These are phyloP conservation scores for Aspergillus niger DNA, from an alignment of 2,329 filamentous ascomycete genomes.

Conservation along the genomic window DNA sequence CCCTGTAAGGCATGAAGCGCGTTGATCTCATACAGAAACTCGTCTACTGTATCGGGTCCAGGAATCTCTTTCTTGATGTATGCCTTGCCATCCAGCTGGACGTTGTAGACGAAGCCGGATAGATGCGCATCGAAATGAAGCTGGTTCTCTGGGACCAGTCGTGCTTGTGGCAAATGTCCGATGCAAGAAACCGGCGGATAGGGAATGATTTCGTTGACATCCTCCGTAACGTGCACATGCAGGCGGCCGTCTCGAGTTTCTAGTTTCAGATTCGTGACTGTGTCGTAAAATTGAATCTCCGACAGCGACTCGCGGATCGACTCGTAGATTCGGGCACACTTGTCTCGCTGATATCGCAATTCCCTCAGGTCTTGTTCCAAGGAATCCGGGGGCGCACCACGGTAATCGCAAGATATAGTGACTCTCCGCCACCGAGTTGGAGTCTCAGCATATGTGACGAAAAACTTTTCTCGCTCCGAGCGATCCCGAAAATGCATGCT, in stretches of 20 bases:
- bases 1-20: constrained; percentile 77
- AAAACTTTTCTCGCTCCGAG: constrained; percentile 94
- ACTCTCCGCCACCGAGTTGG: constrained; percentile 81
- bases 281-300: constrained; percentile 96
- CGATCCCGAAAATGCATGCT: constrained; percentile 98
- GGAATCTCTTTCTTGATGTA: constrained; percentile 99
- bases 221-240: constrained; percentile 97
- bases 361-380: constrained; percentile 79
- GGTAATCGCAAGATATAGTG: constrained; percentile 92
- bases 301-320: constrained; percentile 85
- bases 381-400: constrained; percentile 74
- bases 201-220: constrained; percentile 89
- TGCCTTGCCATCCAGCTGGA: constrained; percentile 65
- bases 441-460: constrained; percentile 86
- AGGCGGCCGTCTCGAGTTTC: constrained; percentile 84
- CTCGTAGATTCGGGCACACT: constrained; percentile 90
- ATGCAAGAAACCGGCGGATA: constrained; percentile 76
- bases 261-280: constrained; percentile 92
- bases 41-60: constrained; percentile 89
- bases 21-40: constrained; percentile 97
- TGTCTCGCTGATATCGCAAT: constrained; percentile 83
- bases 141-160: constrained; percentile 67
- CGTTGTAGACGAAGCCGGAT: constrained; percentile 97
- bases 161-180: constrained; percentile 61
- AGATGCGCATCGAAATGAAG: constrained; percentile 88